These are phyloP conservation scores for Lentinula aciculospora DNA, from an alignment of 768 basidiomycete genomes.

Conservation along the genomic window DNA sequence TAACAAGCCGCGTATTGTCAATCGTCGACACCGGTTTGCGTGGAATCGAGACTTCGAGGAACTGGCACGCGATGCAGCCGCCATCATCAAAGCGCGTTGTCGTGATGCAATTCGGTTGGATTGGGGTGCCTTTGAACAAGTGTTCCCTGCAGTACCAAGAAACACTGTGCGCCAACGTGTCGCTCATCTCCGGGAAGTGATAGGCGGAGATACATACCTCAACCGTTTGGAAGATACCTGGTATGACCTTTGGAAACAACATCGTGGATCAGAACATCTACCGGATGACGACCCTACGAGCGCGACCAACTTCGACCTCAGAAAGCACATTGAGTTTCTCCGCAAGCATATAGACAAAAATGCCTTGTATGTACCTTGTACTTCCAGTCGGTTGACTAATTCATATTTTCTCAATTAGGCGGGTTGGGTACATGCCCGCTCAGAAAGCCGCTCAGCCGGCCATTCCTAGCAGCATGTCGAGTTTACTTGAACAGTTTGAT, in stretches of 20 bases:
- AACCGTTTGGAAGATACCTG: slow-evolving; percentile 78
- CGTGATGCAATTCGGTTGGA: slow-evolving; percentile 55
- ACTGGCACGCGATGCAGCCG: slow-evolving; percentile 77
- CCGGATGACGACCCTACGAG: slow-evolving; percentile 68
- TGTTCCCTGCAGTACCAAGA: slow-evolving; percentile 72
- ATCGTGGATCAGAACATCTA: slow-evolving; percentile 61
- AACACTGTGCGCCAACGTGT: slow-evolving; percentile 71
- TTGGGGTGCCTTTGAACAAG: slow-evolving; percentile 68
- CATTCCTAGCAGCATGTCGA: slow-evolving; percentile 38
- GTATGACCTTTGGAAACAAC: slow-evolving; percentile 70
- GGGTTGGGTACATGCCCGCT: slow-evolving; percentile 55
- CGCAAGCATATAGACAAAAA: slow-evolving; percentile 81
- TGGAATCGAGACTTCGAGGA: slow-evolving; percentile 91
- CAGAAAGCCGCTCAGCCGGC: slow-evolving; percentile 24
- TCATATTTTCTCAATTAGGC: slow-evolving; percentile 29
- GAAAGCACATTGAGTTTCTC: slow-evolving; percentile 76
- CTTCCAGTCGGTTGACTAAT: background rate
- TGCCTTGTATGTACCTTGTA: slow-evolving; percentile 59
- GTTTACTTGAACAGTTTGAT: slow-evolving; percentile 42
- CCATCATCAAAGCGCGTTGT: slow-evolving; percentile 77
- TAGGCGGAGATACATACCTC: slow-evolving; percentile 70
- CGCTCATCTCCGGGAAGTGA: slow-evolving; percentile 50
- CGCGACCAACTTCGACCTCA: slow-evolving; percentile 71
- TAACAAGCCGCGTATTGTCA: slow-evolving; percentile 6
- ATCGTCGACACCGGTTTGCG: slow-evolving; percentile 63